phyloP scores from a whole-genome alignment of 306 rosid species.

The Glycine tomentella region DNA sequence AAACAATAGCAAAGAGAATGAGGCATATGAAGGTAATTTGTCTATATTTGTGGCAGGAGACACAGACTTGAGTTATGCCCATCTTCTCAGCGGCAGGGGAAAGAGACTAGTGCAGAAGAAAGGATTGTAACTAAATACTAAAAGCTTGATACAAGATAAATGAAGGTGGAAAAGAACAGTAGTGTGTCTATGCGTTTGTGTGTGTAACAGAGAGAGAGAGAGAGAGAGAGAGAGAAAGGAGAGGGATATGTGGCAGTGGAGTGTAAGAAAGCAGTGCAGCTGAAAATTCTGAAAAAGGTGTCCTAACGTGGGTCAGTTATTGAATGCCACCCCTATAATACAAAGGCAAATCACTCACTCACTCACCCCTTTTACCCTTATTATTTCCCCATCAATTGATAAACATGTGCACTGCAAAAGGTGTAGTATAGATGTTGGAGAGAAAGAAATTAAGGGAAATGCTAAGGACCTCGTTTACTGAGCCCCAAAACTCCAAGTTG shows the following conservation, averaged over 20 bases:
- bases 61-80: constrained; percentile 59
- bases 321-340: constrained; percentile 72
- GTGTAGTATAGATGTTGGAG: too few relatives aligned
- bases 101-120: constrained; percentile 46
- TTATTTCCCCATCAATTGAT: constrained; percentile 36
- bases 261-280: constrained; percentile 39
- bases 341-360: constrained; percentile 21
- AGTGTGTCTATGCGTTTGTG: neutral
- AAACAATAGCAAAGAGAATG: constrained; percentile 58
- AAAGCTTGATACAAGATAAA: constrained; percentile 49
- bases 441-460: constrained; percentile 23
- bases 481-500: constrained; percentile 19
- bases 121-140: constrained; percentile 37
- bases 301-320: constrained; percentile 58
- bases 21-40: constrained; percentile 46
- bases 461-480: constrained; percentile 42
- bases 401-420: constrained; percentile 31
- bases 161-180: constrained; percentile 48
- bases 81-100: constrained; percentile 48
- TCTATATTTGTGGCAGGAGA: constrained; percentile 58
- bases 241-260: too few relatives aligned
- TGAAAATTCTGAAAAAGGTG: constrained; percentile 55
- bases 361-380: constrained; percentile 17
- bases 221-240: neutral
- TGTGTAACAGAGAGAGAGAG: neutral